Evolutionary conservation across 208 protist species (phyloP).

Genomic region (Herpetomonas tarakana): DNA sequence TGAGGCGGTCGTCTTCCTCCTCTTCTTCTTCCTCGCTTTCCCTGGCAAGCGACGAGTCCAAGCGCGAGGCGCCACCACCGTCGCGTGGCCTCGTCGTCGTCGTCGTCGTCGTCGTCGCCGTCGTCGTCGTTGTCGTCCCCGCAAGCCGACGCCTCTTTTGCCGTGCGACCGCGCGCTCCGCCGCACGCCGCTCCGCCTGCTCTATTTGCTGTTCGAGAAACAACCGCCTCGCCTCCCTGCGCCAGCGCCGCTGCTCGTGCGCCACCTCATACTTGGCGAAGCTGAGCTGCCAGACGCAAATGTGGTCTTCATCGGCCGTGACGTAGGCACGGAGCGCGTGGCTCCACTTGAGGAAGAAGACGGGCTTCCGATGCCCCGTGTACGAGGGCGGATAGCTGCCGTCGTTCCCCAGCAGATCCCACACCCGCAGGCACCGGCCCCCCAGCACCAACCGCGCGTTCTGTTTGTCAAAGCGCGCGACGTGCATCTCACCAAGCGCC

Average conservation of each 20-base stretch:
- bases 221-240: not conserved
- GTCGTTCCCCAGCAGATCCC: slow-evolving; percentile 44
- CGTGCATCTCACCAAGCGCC: slow-evolving; percentile 46
- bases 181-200: not conserved
- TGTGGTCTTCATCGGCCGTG: slow-evolving; percentile 68
- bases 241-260: slow-evolving; percentile 4
- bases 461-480: slow-evolving; percentile 61
- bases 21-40: too few species aligned
- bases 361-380: slow-evolving; percentile 51
- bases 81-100: too few species aligned
- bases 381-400: slow-evolving; percentile 49
- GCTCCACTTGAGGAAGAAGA: slow-evolving; percentile 58
- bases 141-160: not conserved
- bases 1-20: not conserved
- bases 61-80: too few species aligned
- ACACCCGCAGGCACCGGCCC: slow-evolving; percentile 58
- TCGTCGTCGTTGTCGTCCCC: not conserved
- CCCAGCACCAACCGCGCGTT: slow-evolving; percentile 74
- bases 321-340: slow-evolving; percentile 39
- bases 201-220: slow-evolving; percentile 1
- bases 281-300: slow-evolving; percentile 64
- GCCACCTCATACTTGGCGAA: slow-evolving; percentile 10
- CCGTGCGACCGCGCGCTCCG: too few species aligned
- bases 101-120: not conserved
- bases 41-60: too few species aligned